Evolutionary conservation across 31 red algal genomes (phyloP), one percentile per base, ranked within the genome.

Genomic region (Odonthalia washingtoniensis): DNA sequence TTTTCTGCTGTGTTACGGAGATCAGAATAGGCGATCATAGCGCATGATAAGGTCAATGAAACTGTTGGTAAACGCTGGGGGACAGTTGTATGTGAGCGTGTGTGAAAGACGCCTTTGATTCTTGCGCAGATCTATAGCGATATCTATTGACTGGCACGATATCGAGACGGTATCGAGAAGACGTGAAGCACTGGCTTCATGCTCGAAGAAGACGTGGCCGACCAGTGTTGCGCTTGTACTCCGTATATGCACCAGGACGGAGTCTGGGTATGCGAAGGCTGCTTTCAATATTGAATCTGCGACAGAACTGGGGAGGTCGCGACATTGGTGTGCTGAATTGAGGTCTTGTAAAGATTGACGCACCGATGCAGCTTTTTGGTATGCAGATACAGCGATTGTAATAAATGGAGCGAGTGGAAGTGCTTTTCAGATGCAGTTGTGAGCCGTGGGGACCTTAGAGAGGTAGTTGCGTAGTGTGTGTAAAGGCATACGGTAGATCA

Each of bases 151-250:
- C 18, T 24, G 3, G 14, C 40, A 14, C 26, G 28, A 3, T 53
- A 31, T 0, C 65, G 16, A 52, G 60, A 62, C 6, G 41, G 77
- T 37, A 12, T 21, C 0, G 21, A 43, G 38, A 28, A 43, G 32
- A 27, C 77, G 49, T n/a, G 74, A 68, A 14, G 74, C 39, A 12
- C 84, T 57, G 12, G 84, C 72, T 40, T 87, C 72, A 67, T 39
- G 72, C 45, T 68, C 61, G 60, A 87, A 87, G 74, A 87, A 87
- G 3, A 87, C 3, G 64, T 67, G 78, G 53, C 38, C 40, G 16
- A 49, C 1, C 18, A 87, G 27, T 27, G 78, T 53, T n/a, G 84
- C 74, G 17, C 0, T 79, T 0, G 74, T 0, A 73, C 78, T 69
- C 0, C 44, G 72, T 3, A 87, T 46, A 77, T 40, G 46, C 6